Percentiles rank a stretch among this genome's conserved stretches.
These are phyloP conservation scores for Rhodotorula sp. DNA, from an alignment of 1,284 basidiomycete genomes.

Conservation along the genomic window DNA sequence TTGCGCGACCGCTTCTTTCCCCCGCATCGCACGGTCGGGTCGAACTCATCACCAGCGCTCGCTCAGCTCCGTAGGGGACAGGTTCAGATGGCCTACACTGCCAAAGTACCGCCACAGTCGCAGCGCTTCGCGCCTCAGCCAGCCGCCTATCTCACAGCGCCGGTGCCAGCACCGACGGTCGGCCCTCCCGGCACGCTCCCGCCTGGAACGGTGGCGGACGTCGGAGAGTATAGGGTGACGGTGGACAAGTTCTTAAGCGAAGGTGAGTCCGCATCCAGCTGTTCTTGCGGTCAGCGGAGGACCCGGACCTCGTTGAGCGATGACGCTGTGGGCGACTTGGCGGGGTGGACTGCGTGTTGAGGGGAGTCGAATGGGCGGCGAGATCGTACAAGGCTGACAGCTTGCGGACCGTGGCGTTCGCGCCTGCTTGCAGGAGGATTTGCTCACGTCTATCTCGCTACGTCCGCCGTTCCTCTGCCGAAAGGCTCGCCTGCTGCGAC, in stretches of 20 bases:
- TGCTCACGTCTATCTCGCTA: conserved; percentile 95
- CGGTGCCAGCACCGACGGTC: not conserved
- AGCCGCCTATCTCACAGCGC: not conserved
- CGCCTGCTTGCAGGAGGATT: conserved; percentile 74
- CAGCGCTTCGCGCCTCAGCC: not conserved
- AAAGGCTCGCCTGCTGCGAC: conserved; percentile 42
- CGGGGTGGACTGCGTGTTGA: too few species aligned
- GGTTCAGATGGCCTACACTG: too few species aligned
- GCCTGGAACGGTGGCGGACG: conserved; percentile 79
- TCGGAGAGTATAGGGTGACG: conserved; percentile 85
- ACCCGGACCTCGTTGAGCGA: not conserved
- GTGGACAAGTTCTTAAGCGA: conserved; percentile 88
- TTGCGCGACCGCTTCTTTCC: not conserved
- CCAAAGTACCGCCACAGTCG: too few species aligned
- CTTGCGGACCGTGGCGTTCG: not conserved
- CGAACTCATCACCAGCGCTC: too few species aligned
- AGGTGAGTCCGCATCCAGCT: conserved; percentile 55
- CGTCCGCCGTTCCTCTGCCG: conserved; percentile 72
- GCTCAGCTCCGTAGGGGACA: too few species aligned
- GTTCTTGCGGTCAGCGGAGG: not conserved
- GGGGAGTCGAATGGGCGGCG: too few species aligned
- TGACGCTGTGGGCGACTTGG: conserved; percentile 7
- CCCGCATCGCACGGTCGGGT: not conserved
- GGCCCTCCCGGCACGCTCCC: conserved; percentile 49
- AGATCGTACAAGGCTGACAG: too few species aligned